phyloP scores from a whole-genome alignment of 805 yeast species.

The Diddensiella transvaalensis region DNA sequence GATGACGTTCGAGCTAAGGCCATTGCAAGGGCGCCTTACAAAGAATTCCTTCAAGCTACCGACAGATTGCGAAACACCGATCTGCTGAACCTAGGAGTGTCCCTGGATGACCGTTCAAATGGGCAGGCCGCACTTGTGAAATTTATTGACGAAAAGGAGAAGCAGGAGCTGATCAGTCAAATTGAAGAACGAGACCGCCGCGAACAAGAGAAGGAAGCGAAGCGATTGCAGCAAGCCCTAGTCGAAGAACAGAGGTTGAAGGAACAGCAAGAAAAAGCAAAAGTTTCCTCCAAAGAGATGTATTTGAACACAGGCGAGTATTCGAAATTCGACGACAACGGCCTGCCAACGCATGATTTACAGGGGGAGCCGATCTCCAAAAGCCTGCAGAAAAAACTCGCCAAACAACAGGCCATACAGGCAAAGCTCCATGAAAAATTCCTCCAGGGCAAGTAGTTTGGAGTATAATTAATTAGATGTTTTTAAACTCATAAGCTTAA shows the following conservation, averaged over 20 bases:
- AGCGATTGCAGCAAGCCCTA: conserved; percentile 42
- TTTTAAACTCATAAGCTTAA: background rate
- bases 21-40: conserved; percentile 51
- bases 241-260: conserved; percentile 41
- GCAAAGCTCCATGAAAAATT: conserved; percentile 76
- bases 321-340: conserved; percentile 78
- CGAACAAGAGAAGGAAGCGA: conserved; percentile 54
- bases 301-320: conserved; percentile 58
- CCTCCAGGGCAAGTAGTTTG: conserved; percentile 7
- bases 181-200: conserved; percentile 56
- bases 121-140: conserved; percentile 80
- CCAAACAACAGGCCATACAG: conserved; percentile 75
- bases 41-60: conserved; percentile 59
- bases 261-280: conserved; percentile 70
- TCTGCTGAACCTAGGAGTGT: conserved; percentile 69
- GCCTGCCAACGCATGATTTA: conserved; percentile 72
- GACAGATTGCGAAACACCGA: conserved; percentile 73
- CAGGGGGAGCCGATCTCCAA: conserved; percentile 76
- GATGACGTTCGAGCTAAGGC: conserved; percentile 77
- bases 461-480: too few species aligned
- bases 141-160: conserved; percentile 68
- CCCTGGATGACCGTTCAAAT: conserved; percentile 81
- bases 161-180: conserved; percentile 52
- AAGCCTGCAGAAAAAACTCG: conserved; percentile 77
- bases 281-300: conserved; percentile 65